Conservation (phyloP, 1,139 yeast genomes). For the Pneumocystis sp. region DNA sequence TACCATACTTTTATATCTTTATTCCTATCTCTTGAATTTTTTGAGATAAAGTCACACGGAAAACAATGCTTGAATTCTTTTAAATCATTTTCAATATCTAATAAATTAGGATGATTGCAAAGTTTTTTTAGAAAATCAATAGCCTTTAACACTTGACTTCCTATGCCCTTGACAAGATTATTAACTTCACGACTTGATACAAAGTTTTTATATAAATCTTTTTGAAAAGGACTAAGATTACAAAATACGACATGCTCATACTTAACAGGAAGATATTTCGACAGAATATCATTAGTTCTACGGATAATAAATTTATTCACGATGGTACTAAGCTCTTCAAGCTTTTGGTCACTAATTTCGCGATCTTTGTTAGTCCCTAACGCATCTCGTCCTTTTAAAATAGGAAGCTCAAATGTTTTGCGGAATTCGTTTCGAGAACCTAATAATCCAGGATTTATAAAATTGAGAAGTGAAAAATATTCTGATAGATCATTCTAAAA, state of each 20-base stretch:
- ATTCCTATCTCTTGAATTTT: slow-evolving; percentile 33
- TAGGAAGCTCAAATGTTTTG: slow-evolving; percentile 67
- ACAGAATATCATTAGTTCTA: slow-evolving; percentile 84
- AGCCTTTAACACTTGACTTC: slow-evolving; percentile 78
- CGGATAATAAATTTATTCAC: slow-evolving; percentile 87
- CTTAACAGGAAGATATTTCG: slow-evolving; percentile 86
- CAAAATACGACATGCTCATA: slow-evolving; percentile 93
- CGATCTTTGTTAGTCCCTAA: slow-evolving; percentile 74
- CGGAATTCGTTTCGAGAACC: slow-evolving; percentile 77
- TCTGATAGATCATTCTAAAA: slow-evolving; percentile 67
- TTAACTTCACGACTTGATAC: slow-evolving; percentile 69
- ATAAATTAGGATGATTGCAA: slow-evolving; percentile 83
- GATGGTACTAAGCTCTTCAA: slow-evolving; percentile 52
- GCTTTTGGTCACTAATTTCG: slow-evolving; percentile 52
- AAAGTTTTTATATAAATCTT: slow-evolving; percentile 52
- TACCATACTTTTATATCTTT: slow-evolving; percentile 47
- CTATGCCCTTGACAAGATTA: slow-evolving; percentile 44
- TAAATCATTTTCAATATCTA: slow-evolving; percentile 61
- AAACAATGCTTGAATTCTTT: slow-evolving; percentile 45
- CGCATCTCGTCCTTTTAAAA: slow-evolving; percentile 78
- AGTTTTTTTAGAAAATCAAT: slow-evolving; percentile 77
- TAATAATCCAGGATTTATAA: slow-evolving; percentile 86
- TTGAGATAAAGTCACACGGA: slow-evolving; percentile 57
- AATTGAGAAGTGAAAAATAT: slow-evolving; percentile 76
- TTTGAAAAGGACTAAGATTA: slow-evolving; percentile 66